Evolutionary conservation across 2,329 filamentous ascomycete genomes (phyloP).

Genomic region (Aspergillus pseudoglaucus): DNA sequence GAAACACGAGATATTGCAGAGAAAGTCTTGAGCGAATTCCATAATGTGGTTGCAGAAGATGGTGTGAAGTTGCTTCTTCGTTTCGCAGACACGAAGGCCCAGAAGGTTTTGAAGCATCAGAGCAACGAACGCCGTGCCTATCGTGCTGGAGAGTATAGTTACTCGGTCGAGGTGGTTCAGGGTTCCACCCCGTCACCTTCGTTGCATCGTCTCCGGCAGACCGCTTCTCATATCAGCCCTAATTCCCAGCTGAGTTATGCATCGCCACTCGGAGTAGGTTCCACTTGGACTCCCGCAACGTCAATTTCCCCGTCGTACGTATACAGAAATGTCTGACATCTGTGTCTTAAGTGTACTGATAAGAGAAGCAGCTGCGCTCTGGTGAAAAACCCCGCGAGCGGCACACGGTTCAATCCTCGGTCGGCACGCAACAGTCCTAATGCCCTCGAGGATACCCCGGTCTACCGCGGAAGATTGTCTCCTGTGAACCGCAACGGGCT

Average conservation of each 20-base stretch:
- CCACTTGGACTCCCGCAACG: constrained; percentile 42
- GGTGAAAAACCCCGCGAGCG: constrained; percentile 32
- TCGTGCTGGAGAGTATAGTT: constrained; percentile 89
- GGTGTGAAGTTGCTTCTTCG: constrained; percentile 84
- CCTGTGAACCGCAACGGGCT: constrained; percentile 20
- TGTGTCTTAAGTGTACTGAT: constrained; percentile 19
- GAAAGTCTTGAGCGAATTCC: constrained; percentile 77
- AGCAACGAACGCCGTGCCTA: constrained; percentile 93
- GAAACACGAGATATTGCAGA: constrained; percentile 85
- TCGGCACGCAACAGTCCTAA: constrained; percentile 31
- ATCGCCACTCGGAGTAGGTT: constrained; percentile 36
- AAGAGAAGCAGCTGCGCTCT: constrained; percentile 28
- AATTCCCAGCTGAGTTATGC: constrained; percentile 37
- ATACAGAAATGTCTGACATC: constrained; percentile 2
- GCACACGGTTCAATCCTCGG: constrained; percentile 31
- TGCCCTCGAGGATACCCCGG: constrained; percentile 35
- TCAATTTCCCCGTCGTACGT: constrained; percentile 45
- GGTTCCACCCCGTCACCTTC: constrained; percentile 40
- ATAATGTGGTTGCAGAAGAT: constrained; percentile 72
- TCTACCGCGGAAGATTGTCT: constrained; percentile 24
- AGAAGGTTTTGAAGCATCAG: constrained; percentile 94
- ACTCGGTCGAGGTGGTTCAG: constrained; percentile 42
- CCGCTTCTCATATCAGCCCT: constrained; percentile 35
- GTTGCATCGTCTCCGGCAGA: constrained; percentile 35
- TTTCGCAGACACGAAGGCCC: constrained; percentile 92